These are phyloP conservation scores for Lentinula lateritia DNA, from an alignment of 768 basidiomycete species.

Conservation along the genomic window DNA sequence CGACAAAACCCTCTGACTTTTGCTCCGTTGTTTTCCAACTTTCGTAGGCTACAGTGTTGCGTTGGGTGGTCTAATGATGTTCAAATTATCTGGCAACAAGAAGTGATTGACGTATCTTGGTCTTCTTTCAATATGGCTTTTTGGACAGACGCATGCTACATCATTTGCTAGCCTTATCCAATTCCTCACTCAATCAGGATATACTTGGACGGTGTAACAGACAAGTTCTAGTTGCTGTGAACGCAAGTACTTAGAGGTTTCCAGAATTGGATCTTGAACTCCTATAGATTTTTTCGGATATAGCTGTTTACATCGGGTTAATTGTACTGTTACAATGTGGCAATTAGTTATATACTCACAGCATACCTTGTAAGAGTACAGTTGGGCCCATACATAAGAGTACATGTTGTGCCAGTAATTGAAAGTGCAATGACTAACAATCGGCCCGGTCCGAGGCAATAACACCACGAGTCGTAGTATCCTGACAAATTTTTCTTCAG, in stretches of 20 bases:
- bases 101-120: constrained; percentile 16
- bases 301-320: background rate
- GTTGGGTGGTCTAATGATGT: constrained; percentile 75
- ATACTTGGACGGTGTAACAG: background rate
- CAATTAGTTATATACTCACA: background rate
- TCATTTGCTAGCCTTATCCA: background rate
- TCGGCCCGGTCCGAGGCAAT: no score
- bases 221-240: background rate
- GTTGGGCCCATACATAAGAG: no score
- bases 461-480: background rate
- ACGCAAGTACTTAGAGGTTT: background rate
- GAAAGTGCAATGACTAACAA: no score
- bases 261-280: background rate
- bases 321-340: background rate
- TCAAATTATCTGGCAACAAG: constrained; percentile 72
- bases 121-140: background rate
- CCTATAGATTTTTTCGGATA: background rate
- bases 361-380: background rate
- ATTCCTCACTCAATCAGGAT: background rate
- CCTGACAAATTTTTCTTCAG: background rate
- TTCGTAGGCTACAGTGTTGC: constrained; percentile 80
- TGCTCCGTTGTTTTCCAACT: background rate
- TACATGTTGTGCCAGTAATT: no score
- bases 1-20: background rate
- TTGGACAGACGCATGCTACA: background rate